Evolutionary conservation across 371 early-diverging fungal genomes (phyloP), one percentile per base, ranked within the genome.

Genomic region (Fennellomyces sp.): DNA sequence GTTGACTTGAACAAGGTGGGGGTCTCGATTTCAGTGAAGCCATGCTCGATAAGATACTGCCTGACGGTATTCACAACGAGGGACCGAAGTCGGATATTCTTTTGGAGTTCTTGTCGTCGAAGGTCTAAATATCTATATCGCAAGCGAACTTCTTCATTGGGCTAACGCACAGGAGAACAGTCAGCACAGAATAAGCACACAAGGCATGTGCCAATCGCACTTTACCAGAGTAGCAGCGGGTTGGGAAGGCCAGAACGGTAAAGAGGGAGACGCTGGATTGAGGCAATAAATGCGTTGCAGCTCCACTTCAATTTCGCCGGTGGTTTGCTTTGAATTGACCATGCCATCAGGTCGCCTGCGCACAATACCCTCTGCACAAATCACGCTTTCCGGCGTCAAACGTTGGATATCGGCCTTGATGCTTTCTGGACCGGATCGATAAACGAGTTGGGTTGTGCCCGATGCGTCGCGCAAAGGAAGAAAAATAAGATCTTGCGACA

Each of bases 1-100:
- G 97, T 95, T n/a, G 93, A 90, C 65, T 95, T 95, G 72, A 95
- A 95, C 27, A 96, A 80, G 29, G 86, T 78, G 6, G 97, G 96
- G 0, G 95, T 95, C 60, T 96, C 97, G n/a, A 96, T 90, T 56
- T 96, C 97, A 5, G 87, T 73, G 75, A 96, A 94, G 81, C 84
- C 88, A 62, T 83, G 71, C 2, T 75, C 79, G 26, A 74, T 54
- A 36, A 94, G 75, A 56, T 80, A 88, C 31, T 85, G 78, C 52
- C 95, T 80, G 17, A 93, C 75, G 4, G 81, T 75, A 60, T 82
- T 86, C 23, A 88, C 83, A 8, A 85, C 85, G 5, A 67, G n/a
- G 3, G 92, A 87, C 25, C 94, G 80, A 31, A 74, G 63, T 7
- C 90, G 87, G 29, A 96, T 73, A 57, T 94, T 94, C 27, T 72